phyloP scores from a whole-genome alignment of 2,329 filamentous ascomycete species.

The Beauveria caledonica region DNA sequence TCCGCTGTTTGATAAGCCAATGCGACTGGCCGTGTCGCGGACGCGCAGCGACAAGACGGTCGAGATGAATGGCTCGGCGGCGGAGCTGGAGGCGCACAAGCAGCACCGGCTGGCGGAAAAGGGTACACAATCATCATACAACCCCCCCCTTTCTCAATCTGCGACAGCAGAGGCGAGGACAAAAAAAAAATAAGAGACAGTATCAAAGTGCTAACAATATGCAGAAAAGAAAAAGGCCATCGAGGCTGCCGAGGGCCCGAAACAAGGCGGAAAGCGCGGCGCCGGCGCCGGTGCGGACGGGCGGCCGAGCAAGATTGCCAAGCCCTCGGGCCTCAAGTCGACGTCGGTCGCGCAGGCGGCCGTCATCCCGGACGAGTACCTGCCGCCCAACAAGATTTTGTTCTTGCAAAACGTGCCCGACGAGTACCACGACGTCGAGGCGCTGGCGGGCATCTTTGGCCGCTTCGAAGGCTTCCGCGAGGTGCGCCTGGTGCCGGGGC shows the following conservation, averaged over 20 bases:
- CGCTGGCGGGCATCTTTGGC: slow-evolving; percentile 70
- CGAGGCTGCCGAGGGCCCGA: slow-evolving; percentile 70
- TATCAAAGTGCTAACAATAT: neutral
- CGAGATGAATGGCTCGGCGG: slow-evolving; percentile 58
- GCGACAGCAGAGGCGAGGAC: too few relatives aligned
- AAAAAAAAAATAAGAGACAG: neutral
- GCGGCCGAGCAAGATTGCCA: slow-evolving; percentile 60
- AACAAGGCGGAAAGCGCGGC: slow-evolving; percentile 57
- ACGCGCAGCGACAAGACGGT: slow-evolving; percentile 85
- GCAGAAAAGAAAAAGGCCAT: slow-evolving; percentile 69
- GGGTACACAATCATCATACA: slow-evolving; percentile 42
- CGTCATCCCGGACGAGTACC: slow-evolving; percentile 92
- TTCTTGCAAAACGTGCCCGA: slow-evolving; percentile 90
- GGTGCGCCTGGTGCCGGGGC: slow-evolving; percentile 77
- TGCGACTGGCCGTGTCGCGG: slow-evolving; percentile 75
- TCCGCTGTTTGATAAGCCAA: slow-evolving; percentile 83
- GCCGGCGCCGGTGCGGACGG: slow-evolving; percentile 36
- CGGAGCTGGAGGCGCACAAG: slow-evolving; percentile 86
- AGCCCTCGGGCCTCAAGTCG: slow-evolving; percentile 59
- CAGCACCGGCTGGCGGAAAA: slow-evolving; percentile 78
- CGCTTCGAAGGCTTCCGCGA: slow-evolving; percentile 93
- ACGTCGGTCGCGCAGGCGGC: slow-evolving; percentile 58
- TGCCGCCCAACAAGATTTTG: slow-evolving; percentile 93
- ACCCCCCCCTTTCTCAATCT: too few relatives aligned
- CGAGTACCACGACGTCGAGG: slow-evolving; percentile 67